A percentile compares a stretch with the other conserved stretches of the same genome.
phyloP scores from a whole-genome alignment of 2,329 filamentous ascomycete genomes.

The Scedosporium apiospermum region DNA sequence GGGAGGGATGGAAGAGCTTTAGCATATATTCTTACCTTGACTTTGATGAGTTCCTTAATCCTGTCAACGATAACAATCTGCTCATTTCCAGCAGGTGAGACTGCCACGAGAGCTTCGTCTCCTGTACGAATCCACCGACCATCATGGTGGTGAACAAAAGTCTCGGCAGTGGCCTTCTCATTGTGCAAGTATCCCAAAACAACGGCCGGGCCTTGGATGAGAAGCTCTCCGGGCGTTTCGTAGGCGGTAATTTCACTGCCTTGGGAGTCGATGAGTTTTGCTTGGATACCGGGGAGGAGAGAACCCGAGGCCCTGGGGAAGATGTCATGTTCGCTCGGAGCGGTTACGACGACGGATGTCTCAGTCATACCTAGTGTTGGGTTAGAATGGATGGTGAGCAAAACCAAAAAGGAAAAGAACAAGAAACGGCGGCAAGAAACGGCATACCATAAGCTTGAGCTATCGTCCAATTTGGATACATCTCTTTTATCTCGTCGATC shows the following conservation, averaged over 20 bases:
- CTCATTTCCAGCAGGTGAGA: constrained; percentile 53
- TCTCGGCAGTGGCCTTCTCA: constrained; percentile 64
- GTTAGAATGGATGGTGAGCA: background rate
- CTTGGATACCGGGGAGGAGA: constrained; percentile 54
- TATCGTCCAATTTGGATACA: constrained; percentile 54
- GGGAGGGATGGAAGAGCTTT: too few species aligned
- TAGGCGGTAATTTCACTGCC: constrained; percentile 57
- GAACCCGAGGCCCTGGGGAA: constrained; percentile 64
- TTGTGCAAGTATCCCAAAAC: constrained; percentile 75
- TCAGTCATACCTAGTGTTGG: constrained; percentile 57
- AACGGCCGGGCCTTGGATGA: constrained; percentile 63
- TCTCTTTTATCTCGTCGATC: constrained; percentile 48
- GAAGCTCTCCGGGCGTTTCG: constrained; percentile 64
- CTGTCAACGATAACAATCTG: constrained; percentile 74
- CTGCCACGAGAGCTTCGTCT: constrained; percentile 63
- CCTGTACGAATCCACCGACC: constrained; percentile 67
- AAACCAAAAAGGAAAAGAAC: background rate
- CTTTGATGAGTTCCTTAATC: constrained; percentile 39
- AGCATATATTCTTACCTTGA: constrained; percentile 27
- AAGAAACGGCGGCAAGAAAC: constrained; percentile 6
- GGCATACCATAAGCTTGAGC: constrained; percentile 54
- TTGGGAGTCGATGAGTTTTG: constrained; percentile 57
- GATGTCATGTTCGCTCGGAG: constrained; percentile 52
- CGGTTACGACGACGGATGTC: constrained; percentile 59
- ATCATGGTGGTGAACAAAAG: constrained; percentile 51